phyloP scores from a whole-genome alignment of 495 filamentous ascomycete genomes.

The Alectoria sarmentosa region DNA sequence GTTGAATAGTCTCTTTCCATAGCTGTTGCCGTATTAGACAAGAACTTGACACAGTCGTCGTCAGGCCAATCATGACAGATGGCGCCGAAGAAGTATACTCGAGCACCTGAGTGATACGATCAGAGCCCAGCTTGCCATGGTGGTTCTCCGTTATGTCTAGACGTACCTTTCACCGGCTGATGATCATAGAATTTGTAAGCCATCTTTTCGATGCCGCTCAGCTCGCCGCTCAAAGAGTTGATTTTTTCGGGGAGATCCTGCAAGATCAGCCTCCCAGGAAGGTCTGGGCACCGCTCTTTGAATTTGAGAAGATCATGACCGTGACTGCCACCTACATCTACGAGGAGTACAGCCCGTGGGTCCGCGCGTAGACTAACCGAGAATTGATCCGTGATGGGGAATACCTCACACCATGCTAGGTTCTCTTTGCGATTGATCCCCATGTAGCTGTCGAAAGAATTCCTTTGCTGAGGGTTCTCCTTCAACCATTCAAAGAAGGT shows the following conservation, averaged over 20 bases:
- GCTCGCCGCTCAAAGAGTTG: neutral
- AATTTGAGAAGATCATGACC: neutral
- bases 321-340: conserved; percentile 2
- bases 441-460: conserved; percentile 30
- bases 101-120: neutral
- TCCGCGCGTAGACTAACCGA: neutral
- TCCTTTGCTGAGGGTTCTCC: conserved; percentile 26
- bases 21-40: neutral
- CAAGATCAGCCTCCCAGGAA: neutral
- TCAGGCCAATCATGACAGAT: conserved; percentile 6
- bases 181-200: neutral
- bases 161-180: conserved; percentile 5
- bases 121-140: neutral
- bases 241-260: conserved; percentile 2
- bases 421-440: conserved; percentile 20
- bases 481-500: conserved; percentile 27
- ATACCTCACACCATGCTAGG: neutral
- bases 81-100: neutral
- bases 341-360: neutral
- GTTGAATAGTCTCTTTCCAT: conserved; percentile 3
- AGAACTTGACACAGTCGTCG: neutral
- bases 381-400: neutral
- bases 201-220: neutral
- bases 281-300: neutral
- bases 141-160: neutral